A percentile compares a stretch with the other conserved stretches of the same genome.
Evolutionary conservation across 306 rosid species (phyloP).

Genomic region (Crotalaria pallida): DNA sequence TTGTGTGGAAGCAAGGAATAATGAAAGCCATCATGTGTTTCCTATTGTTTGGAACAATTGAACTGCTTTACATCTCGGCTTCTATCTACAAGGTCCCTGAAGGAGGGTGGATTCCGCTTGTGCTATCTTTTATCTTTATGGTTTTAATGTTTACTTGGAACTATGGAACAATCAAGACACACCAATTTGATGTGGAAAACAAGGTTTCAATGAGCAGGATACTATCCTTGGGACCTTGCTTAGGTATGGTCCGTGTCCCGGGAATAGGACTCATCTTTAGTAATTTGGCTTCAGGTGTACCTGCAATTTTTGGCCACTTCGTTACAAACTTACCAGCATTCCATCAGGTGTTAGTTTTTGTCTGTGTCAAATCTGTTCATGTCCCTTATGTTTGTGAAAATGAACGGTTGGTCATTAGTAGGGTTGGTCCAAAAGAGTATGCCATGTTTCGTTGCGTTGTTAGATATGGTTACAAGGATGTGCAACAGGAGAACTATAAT

Average conservation of each 20-base stretch:
- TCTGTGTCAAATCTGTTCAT: constrained; percentile 32
- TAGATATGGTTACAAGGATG: constrained; percentile 75
- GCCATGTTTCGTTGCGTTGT: constrained; percentile 68
- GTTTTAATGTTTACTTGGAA: constrained; percentile 30
- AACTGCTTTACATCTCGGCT: constrained; percentile 35
- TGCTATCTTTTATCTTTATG: constrained; percentile 27
- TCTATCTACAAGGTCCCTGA: constrained; percentile 23
- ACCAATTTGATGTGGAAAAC: constrained; percentile 34
- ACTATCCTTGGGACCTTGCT: constrained; percentile 27
- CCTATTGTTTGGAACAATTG: constrained; percentile 29
- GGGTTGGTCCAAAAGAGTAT: constrained; percentile 64
- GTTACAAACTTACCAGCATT: constrained; percentile 37
- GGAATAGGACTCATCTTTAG: constrained; percentile 33
- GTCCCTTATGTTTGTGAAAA: constrained; percentile 31
- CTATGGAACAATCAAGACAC: constrained; percentile 31
- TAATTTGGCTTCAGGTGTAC: constrained; percentile 34
- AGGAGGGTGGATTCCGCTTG: constrained; percentile 37
- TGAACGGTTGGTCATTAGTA: constrained; percentile 46
- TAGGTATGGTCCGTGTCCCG: constrained; percentile 36
- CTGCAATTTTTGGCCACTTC: constrained; percentile 33
- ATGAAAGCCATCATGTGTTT: constrained; percentile 32
- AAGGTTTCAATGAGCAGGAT: constrained; percentile 32
- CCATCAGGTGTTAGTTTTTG: constrained; percentile 31
- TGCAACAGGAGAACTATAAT: constrained; percentile 55
- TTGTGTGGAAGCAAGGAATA: constrained; percentile 60